These are phyloP conservation scores for Fusarium pininemorale DNA, from an alignment of 2,329 filamentous ascomycete genomes.

Conservation along the genomic window DNA sequence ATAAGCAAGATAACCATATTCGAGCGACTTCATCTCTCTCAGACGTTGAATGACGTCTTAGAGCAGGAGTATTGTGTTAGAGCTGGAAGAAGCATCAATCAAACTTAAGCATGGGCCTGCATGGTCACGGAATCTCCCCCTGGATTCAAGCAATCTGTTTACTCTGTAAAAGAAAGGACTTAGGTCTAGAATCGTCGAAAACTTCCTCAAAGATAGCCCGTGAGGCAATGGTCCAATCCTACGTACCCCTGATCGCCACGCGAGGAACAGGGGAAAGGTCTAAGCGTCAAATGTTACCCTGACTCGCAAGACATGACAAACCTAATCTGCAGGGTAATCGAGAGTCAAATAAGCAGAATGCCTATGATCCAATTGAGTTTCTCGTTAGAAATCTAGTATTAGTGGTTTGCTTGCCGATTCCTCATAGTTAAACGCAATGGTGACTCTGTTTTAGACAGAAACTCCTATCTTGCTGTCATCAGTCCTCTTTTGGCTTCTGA, in stretches of 20 bases:
- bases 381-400: background rate
- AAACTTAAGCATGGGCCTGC: too few species aligned
- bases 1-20: too few species aligned
- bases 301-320: background rate
- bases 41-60: background rate
- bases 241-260: background rate
- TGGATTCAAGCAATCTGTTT: background rate
- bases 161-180: too few species aligned
- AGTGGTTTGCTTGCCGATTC: too few species aligned
- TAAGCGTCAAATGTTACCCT: background rate
- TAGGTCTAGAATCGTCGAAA: background rate
- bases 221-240: background rate
- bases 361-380: background rate
- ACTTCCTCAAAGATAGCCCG: background rate
- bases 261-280: background rate
- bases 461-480: rapidly evolving
- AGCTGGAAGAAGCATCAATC: background rate
- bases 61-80: background rate
- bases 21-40: background rate
- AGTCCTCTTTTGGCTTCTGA: constrained; percentile 1
- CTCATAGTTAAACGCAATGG: background rate
- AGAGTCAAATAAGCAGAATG: background rate
- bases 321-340: background rate
- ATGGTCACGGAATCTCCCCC: background rate
- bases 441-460: background rate